These are phyloP conservation scores for Penicillium robsamsonii DNA, from an alignment of 495 filamentous ascomycete species.

Conservation along the genomic window DNA sequence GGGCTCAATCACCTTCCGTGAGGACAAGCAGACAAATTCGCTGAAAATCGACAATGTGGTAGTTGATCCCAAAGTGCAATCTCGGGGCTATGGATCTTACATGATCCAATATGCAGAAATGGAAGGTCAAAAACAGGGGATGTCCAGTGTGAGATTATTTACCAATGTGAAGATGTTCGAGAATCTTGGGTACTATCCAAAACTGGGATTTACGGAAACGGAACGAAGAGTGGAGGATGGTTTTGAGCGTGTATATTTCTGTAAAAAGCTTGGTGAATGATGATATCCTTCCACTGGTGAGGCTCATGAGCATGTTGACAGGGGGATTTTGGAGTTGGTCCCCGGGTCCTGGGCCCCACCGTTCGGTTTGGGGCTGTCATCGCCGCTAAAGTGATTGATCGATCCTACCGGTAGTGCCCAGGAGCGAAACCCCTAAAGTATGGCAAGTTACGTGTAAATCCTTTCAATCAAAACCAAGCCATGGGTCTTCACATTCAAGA, in stretches of 20 bases:
- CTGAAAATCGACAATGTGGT: constrained; percentile 34
- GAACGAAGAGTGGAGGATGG: constrained; percentile 30
- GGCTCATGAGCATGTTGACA: neutral
- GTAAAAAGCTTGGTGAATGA: constrained; percentile 12
- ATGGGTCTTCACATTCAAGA: neutral
- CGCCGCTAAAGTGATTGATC: too few relatives aligned
- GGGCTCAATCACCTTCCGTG: constrained; percentile 18
- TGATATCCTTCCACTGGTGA: neutral
- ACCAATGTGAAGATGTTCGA: constrained; percentile 43
- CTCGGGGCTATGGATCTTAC: constrained; percentile 32
- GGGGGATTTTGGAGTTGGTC: neutral
- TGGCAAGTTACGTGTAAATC: neutral
- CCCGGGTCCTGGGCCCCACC: too few relatives aligned
- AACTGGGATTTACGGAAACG: constrained; percentile 34
- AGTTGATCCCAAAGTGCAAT: constrained; percentile 28
- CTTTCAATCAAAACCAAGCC: neutral
- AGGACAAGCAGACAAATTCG: constrained; percentile 8
- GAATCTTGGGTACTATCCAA: constrained; percentile 34
- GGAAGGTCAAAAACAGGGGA: constrained; percentile 1
- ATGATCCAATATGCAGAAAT: constrained; percentile 25
- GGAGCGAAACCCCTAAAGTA: neutral
- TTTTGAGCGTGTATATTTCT: constrained; percentile 35
- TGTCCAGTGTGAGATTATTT: constrained; percentile 24
- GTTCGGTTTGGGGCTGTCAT: too few relatives aligned
- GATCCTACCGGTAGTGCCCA: too few relatives aligned